Evolutionary conservation across 441 rosid genomes (phyloP).

Genomic region (Populus hybrid): DNA sequence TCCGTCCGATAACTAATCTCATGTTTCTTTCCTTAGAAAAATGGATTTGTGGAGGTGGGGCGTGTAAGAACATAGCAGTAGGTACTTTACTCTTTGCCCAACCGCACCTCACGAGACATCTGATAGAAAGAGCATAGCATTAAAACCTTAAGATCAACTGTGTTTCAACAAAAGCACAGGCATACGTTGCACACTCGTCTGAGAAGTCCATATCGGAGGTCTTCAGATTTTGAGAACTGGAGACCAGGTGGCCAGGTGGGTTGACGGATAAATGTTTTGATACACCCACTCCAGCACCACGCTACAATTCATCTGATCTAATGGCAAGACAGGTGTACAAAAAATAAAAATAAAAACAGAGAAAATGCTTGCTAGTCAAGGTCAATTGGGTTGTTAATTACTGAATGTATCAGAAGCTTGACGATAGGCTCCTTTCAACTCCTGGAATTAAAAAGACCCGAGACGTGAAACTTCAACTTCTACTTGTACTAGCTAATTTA

Average conservation of each 20-base stretch:
- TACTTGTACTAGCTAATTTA: not conserved
- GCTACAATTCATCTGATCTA: not conserved
- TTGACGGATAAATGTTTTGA: too few relatives aligned
- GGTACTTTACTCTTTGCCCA: not conserved
- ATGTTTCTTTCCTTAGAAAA: conserved; percentile 1
- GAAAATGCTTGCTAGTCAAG: not conserved
- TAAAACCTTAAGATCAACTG: not conserved
- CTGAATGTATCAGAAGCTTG: not conserved
- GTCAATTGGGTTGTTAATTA: not conserved
- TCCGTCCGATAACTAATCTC: not conserved
- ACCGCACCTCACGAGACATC: not conserved
- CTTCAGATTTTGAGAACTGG: too few relatives aligned
- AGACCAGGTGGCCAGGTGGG: too few relatives aligned
- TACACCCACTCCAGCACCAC: not conserved
- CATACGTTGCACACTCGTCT: too few relatives aligned
- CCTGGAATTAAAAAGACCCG: not conserved
- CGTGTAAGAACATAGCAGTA: not conserved
- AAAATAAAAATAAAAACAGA: too few relatives aligned
- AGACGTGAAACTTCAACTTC: too few relatives aligned
- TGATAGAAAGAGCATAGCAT: not conserved
- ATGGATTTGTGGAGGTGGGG: not conserved
- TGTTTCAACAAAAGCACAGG: too few relatives aligned
- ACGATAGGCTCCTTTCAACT: not conserved
- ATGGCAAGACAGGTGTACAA: conserved; percentile 5
- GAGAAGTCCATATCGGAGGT: too few relatives aligned